Percentiles rank a stretch among this genome's conserved stretches.
Evolutionary conservation across 1,284 basidiomycete genomes (phyloP).

Genomic region (Ustilago shanxiensis): DNA sequence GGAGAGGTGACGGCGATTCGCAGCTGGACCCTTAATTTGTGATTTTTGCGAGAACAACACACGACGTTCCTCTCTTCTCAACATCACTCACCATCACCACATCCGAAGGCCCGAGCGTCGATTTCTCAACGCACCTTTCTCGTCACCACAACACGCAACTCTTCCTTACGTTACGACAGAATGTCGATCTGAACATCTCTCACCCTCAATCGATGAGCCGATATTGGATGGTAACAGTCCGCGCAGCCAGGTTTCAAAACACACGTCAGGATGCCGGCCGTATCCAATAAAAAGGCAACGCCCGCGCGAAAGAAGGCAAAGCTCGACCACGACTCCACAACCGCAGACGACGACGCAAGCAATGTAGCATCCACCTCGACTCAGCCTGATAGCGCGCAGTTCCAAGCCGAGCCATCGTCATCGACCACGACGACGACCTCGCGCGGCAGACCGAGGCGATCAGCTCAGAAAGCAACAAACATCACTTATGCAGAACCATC

Average conservation of each 20-base stretch:
- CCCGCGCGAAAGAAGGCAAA: conserved; percentile 29
- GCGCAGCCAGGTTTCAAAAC: too few relatives aligned
- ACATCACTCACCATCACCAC: neutral
- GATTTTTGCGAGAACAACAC: conserved; percentile 5
- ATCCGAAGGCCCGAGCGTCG: conserved; percentile 3
- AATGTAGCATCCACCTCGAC: neutral
- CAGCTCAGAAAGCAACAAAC: neutral
- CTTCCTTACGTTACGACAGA: too few relatives aligned
- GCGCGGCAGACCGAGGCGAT: neutral
- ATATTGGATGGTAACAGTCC: too few relatives aligned
- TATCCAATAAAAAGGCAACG: conserved; percentile 17
- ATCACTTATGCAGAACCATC: neutral
- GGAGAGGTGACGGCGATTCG: neutral
- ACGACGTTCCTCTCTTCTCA: neutral
- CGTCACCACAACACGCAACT: neutral
- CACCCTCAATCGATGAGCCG: too few relatives aligned
- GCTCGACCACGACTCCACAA: conserved; percentile 2
- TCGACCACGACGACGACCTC: neutral
- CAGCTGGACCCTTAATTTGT: conserved; percentile 17
- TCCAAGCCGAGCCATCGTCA: neutral
- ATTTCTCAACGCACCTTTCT: neutral
- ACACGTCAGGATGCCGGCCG: conserved; percentile 17
- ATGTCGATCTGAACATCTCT: too few relatives aligned
- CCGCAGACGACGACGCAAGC: neutral
- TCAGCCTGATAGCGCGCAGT: too few relatives aligned